Conservation (phyloP, 1,284 basidiomycete genomes). For the Leccinum fuscescens region DNA sequence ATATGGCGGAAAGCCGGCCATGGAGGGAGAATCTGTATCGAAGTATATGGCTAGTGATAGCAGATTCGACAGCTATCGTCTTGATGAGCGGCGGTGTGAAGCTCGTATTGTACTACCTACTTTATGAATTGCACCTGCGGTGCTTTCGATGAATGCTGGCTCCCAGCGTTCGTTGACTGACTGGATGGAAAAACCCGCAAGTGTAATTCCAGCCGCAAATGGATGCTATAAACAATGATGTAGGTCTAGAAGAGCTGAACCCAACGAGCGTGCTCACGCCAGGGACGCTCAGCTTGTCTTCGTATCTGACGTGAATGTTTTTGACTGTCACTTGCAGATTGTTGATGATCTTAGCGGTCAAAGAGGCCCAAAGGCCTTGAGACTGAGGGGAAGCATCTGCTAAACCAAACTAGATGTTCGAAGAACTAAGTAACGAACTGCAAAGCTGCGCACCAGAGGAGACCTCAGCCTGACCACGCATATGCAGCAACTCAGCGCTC, state of each 20-base stretch:
- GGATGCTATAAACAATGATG: slow-evolving; percentile 64
- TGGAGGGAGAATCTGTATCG: slow-evolving; percentile 87
- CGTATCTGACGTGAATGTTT: slow-evolving; percentile 95
- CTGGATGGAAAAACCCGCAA: slow-evolving; percentile 91
- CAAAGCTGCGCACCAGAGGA: slow-evolving; percentile 41
- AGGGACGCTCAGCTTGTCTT: slow-evolving; percentile 92
- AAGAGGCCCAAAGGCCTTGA: slow-evolving; percentile 79
- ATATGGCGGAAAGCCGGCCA: slow-evolving; percentile 67
- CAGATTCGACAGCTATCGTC: slow-evolving; percentile 74
- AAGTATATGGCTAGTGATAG: slow-evolving; percentile 93
- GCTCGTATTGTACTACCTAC: slow-evolving; percentile 35
- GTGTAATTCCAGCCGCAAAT: slow-evolving; percentile 89
- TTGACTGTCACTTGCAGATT: slow-evolving; percentile 96
- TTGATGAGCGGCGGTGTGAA: slow-evolving; percentile 11
- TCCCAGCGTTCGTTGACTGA: slow-evolving; percentile 93
- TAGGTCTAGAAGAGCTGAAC: not conserved
- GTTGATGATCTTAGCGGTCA: slow-evolving; percentile 92
- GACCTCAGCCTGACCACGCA: slow-evolving; percentile 60
- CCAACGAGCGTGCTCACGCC: slow-evolving; percentile 53
- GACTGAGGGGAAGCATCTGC: slow-evolving; percentile 69
- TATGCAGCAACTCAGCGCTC: slow-evolving; percentile 85
- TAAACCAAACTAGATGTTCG: not conserved
- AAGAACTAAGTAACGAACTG: slow-evolving; percentile 1
- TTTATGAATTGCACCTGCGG: slow-evolving; percentile 89
- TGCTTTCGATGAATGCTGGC: slow-evolving; percentile 94